Evolutionary conservation across 768 basidiomycete genomes (phyloP).

Genomic region (Tylopilus sp.): DNA sequence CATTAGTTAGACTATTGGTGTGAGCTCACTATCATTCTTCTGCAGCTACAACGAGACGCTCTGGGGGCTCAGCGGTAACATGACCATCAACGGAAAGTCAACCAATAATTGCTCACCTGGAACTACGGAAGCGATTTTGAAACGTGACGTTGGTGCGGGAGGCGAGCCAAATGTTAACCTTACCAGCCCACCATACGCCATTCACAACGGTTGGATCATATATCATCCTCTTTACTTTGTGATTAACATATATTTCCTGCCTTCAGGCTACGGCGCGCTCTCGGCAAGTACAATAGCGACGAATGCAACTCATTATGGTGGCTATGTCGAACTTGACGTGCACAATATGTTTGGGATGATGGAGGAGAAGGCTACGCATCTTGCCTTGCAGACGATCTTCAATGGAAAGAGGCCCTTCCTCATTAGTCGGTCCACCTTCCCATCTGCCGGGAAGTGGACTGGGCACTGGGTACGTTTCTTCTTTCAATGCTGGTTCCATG

Average conservation of each 20-base stretch:
- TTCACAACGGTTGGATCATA: constrained; percentile 58
- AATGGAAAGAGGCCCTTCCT: constrained; percentile 67
- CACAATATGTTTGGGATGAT: constrained; percentile 73
- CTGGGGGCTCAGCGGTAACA: constrained; percentile 70
- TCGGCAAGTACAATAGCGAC: constrained; percentile 57
- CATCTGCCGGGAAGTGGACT: constrained; percentile 65
- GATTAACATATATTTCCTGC: background rate
- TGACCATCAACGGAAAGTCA: constrained; percentile 63
- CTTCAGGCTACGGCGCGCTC: constrained; percentile 49
- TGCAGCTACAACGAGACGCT: constrained; percentile 56
- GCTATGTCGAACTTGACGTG: constrained; percentile 59
- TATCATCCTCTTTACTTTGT: background rate
- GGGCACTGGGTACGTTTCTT: constrained; percentile 58
- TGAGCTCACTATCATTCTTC: background rate
- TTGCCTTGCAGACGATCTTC: constrained; percentile 50
- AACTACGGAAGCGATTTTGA: constrained; percentile 23
- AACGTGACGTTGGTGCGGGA: constrained; percentile 50
- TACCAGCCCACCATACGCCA: constrained; percentile 61
- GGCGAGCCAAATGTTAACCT: constrained; percentile 46
- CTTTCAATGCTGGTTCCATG: background rate
- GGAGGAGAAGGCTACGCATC: constrained; percentile 65
- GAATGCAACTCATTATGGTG: constrained; percentile 66
- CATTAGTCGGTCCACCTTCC: constrained; percentile 67
- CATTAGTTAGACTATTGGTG: background rate
- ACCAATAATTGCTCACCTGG: constrained; percentile 42